Evolutionary conservation across 805 yeast genomes (phyloP).

Genomic region (Dipodascus albidus): DNA sequence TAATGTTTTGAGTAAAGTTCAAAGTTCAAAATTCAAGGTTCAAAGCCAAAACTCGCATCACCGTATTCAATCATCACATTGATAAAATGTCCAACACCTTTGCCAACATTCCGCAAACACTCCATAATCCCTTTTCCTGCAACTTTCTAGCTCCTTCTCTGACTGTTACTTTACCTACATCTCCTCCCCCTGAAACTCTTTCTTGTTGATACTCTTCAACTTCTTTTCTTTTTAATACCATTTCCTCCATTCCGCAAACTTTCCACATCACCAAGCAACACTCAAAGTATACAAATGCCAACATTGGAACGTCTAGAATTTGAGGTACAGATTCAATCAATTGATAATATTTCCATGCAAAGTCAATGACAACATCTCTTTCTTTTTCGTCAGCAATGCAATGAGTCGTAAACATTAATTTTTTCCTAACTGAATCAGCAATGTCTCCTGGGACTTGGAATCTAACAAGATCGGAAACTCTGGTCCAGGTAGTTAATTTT

Average conservation of each 20-base stretch:
- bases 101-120: neutral
- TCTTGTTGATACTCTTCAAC: neutral
- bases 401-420: neutral
- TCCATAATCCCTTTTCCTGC: neutral
- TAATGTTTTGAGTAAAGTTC: too few relatives aligned
- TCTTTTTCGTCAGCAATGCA: neutral
- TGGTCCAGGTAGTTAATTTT: neutral
- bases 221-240: neutral
- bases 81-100: neutral
- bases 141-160: neutral
- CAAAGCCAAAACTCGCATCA: too few relatives aligned
- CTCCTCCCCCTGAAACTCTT: neutral
- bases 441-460: neutral
- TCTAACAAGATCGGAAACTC: neutral
- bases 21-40: too few relatives aligned
- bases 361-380: neutral
- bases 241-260: neutral
- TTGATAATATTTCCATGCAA: neutral
- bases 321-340: neutral
- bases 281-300: neutral
- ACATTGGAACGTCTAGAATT: neutral
- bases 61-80: neutral
- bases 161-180: neutral
- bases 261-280: neutral
- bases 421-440: neutral